phyloP scores from a whole-genome alignment of 768 basidiomycete genomes.

The Clathrus columnatus region DNA sequence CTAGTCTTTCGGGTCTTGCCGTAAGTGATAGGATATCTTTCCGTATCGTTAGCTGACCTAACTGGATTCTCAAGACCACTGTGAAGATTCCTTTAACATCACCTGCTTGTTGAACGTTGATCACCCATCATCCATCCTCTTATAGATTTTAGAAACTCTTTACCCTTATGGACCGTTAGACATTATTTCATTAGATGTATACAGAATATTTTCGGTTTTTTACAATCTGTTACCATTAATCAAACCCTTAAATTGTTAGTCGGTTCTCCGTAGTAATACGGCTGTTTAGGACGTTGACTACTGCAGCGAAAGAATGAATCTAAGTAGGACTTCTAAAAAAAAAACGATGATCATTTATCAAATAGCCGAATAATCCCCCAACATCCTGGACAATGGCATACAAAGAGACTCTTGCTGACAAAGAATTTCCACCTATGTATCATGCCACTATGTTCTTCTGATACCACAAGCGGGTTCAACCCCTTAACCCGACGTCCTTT shows the following conservation, averaged over 20 bases:
- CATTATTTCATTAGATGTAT: too few species aligned
- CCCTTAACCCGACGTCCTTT: constrained; percentile 15
- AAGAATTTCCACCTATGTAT: neutral
- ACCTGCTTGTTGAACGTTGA: constrained; percentile 54
- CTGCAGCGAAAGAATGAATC: too few species aligned
- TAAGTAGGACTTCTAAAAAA: too few species aligned
- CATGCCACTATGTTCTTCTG: constrained; percentile 10
- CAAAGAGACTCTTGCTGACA: neutral
- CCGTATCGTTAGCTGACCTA: constrained; percentile 3
- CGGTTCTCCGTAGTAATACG: too few species aligned
- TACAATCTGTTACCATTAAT: too few species aligned
- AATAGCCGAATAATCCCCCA: too few species aligned
- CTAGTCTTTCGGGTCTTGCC: constrained; percentile 73
- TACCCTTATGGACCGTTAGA: neutral
- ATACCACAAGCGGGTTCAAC: constrained; percentile 4
- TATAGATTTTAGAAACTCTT: neutral
- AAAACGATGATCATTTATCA: too few species aligned
- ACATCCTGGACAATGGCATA: too few species aligned
- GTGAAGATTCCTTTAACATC: constrained; percentile 82
- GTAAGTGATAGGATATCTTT: constrained; percentile 35
- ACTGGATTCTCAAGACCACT: constrained; percentile 37
- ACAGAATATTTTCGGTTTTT: too few species aligned
- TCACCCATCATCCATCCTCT: neutral
- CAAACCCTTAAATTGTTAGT: too few species aligned
- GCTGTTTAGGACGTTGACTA: too few species aligned